These are phyloP conservation scores for Aurantiochytrium sp. DNA, from an alignment of 108 stramenopile genomes.

Conservation along the genomic window DNA sequence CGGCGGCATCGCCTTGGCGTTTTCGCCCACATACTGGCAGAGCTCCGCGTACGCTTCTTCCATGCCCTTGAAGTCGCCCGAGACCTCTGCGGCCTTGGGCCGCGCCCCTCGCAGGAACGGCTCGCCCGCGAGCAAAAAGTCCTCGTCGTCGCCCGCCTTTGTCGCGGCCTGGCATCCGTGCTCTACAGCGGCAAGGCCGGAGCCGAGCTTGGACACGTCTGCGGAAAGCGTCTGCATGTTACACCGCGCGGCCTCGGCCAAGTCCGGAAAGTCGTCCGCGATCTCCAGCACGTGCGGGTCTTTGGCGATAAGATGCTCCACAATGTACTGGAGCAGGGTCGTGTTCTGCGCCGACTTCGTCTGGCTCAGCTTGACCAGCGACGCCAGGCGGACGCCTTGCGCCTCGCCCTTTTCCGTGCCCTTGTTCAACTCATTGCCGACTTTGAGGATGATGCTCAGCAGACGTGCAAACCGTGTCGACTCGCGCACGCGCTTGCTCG, in stretches of 20 bases:
- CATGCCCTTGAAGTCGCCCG: background rate
- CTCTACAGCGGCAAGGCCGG: background rate
- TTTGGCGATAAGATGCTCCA: background rate
- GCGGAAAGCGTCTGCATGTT: background rate
- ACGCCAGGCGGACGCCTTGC: constrained; percentile 26
- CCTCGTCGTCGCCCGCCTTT: constrained; percentile 1
- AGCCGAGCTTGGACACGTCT: background rate
- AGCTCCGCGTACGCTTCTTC: background rate
- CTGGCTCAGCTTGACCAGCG: constrained; percentile 37
- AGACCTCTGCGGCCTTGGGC: background rate
- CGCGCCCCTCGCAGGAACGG: background rate
- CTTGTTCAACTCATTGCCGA: constrained; percentile 42
- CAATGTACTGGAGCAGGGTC: constrained; percentile 38
- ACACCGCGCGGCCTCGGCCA: constrained; percentile 13
- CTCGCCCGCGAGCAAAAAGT: background rate
- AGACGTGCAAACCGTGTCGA: constrained; percentile 24
- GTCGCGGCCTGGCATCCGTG: background rate
- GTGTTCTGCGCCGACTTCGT: constrained; percentile 32
- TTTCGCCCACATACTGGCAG: constrained; percentile 24
- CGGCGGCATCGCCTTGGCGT: background rate
- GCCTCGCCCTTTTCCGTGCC: constrained; percentile 37
- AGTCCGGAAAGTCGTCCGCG: constrained; percentile 34
- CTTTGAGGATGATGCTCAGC: constrained; percentile 30
- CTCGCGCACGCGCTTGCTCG: constrained; percentile 5
- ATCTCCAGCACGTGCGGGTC: constrained; percentile 29